Conservation (phyloP, 2,329 filamentous ascomycete genomes). For the Sporothrix humicola region DNA sequence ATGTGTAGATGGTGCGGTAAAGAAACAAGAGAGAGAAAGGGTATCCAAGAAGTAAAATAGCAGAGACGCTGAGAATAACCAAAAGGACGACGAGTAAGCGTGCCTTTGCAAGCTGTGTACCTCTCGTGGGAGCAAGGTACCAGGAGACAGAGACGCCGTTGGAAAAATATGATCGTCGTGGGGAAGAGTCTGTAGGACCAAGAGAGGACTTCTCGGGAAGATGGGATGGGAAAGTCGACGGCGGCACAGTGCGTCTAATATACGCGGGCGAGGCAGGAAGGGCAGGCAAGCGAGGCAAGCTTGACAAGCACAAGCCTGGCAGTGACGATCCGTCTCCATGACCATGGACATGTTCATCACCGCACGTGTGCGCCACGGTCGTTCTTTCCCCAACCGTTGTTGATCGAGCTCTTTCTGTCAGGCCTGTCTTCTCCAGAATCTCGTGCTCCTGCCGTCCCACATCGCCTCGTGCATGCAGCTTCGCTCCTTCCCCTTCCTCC, state of each 20-base stretch:
- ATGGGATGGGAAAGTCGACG: background rate
- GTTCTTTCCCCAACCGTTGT: background rate
- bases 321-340: constrained; percentile 6
- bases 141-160: background rate
- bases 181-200: no score
- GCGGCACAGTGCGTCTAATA: constrained; percentile 22
- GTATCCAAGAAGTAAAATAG: constrained; percentile 1
- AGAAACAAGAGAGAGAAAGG: background rate
- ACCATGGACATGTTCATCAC: background rate
- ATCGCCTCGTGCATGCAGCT: constrained; percentile 15
- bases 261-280: background rate
- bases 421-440: background rate
- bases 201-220: no score
- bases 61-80: background rate
- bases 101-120: background rate
- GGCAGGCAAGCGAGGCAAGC: background rate
- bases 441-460: constrained; percentile 26
- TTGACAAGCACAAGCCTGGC: background rate
- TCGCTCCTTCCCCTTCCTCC: constrained; percentile 16
- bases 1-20: background rate
- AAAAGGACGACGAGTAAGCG: background rate
- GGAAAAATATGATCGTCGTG: background rate
- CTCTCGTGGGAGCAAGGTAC: constrained; percentile 1
- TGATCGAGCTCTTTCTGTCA: background rate
- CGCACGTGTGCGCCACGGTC: constrained; percentile 7